phyloP scores from a whole-genome alignment of 768 basidiomycete genomes.

The Ramaria sp. region DNA sequence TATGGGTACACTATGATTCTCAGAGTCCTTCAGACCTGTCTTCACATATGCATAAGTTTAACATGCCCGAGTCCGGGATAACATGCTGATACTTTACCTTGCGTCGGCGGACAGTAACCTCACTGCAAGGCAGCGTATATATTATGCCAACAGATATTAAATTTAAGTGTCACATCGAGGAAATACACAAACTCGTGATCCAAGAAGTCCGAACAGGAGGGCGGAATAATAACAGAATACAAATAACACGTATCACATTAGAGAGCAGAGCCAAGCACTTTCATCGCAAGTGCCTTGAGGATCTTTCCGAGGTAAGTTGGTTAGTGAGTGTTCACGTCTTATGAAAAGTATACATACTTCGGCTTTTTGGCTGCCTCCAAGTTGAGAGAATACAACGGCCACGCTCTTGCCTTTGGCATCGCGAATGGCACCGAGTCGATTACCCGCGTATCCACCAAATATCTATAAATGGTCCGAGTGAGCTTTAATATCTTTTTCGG shows the following conservation, averaged over 20 bases:
- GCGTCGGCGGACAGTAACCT: too few relatives aligned
- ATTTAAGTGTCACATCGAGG: too few relatives aligned
- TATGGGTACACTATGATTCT: too few relatives aligned
- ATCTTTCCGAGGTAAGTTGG: conserved; percentile 40
- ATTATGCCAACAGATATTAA: too few relatives aligned
- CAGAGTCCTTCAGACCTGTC: too few relatives aligned
- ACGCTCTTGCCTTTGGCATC: conserved; percentile 95
- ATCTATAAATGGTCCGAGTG: neutral
- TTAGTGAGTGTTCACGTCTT: neutral
- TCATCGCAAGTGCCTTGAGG: conserved; percentile 68
- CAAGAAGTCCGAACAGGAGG: neutral
- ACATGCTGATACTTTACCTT: too few relatives aligned
- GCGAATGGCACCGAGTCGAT: conserved; percentile 80
- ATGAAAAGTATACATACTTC: conserved; percentile 42
- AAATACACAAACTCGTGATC: too few relatives aligned
- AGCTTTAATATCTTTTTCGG: neutral
- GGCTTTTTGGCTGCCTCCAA: conserved; percentile 73
- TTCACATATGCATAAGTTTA: too few relatives aligned
- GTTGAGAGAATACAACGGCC: conserved; percentile 71
- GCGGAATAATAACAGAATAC: neutral
- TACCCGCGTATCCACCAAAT: conserved; percentile 78
- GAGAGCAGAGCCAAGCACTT: conserved; percentile 64
- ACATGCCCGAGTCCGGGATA: too few relatives aligned
- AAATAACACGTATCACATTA: neutral
- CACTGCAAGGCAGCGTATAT: too few relatives aligned